phyloP scores from a whole-genome alignment of 176 grass and related monocot species.

The Eragrostis nindensis region DNA sequence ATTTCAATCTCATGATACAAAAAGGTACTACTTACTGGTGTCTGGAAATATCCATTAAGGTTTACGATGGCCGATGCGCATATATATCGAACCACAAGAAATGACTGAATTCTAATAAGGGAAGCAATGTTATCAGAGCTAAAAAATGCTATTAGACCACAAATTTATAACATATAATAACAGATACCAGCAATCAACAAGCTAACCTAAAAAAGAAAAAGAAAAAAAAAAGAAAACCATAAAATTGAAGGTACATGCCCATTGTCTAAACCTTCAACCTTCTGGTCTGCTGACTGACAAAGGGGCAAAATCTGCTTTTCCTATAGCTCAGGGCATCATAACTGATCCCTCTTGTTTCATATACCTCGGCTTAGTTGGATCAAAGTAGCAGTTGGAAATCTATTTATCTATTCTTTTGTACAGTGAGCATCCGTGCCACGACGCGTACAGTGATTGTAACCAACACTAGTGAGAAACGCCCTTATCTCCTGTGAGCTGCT shows the following conservation, averaged over 20 bases:
- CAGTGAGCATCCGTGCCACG: conserved; percentile 82
- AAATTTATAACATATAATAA: conserved; percentile 6
- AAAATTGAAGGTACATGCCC: not conserved
- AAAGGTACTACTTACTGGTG: not conserved
- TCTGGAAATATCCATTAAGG: not conserved
- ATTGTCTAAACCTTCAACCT: conserved; percentile 2
- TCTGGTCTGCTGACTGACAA: not conserved
- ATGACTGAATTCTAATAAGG: not conserved
- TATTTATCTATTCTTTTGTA: conserved; percentile 62
- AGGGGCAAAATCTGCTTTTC: conserved; percentile 12
- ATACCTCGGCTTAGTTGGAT: conserved; percentile 8
- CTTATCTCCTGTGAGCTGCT: conserved; percentile 72
- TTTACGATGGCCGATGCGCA: not conserved
- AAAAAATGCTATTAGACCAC: conserved; percentile 22
- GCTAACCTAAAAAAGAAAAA: not conserved
- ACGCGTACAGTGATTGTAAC: conserved; percentile 65
- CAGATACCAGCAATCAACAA: conserved; percentile 12
- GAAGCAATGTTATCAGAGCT: conserved; percentile 1
- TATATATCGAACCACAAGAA: not conserved
- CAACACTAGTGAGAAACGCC: conserved; percentile 78
- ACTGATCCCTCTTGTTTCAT: conserved; percentile 9
- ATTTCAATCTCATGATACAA: conserved; percentile 21
- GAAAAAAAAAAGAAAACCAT: not conserved
- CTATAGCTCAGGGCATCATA: conserved; percentile 12
- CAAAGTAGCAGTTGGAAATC: conserved; percentile 9